These are phyloP conservation scores for Pascua guehoae DNA, from an alignment of 1,284 basidiomycete species.

Conservation along the genomic window DNA sequence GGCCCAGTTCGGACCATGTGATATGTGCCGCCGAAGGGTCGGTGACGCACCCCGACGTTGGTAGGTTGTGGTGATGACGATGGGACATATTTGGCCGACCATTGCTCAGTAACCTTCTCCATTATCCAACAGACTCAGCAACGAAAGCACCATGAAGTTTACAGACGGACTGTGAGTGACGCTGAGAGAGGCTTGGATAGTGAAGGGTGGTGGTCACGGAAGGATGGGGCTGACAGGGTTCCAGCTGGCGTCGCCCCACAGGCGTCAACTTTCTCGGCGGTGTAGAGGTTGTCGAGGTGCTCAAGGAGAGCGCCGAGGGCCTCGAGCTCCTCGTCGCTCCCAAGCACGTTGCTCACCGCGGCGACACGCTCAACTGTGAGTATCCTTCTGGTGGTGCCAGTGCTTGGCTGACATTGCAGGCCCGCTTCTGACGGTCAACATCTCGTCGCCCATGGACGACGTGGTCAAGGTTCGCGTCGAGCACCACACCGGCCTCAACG, in stretches of 20 bases:
- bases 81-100: no score
- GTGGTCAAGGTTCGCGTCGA: conserved; percentile 56
- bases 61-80: no score
- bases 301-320: conserved; percentile 49
- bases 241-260: conserved; percentile 31
- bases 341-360: conserved; percentile 46
- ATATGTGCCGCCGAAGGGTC: neutral
- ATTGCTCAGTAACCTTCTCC: no score
- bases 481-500: conserved; percentile 56
- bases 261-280: conserved; percentile 56
- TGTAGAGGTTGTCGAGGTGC: conserved; percentile 54
- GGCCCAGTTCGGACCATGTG: neutral
- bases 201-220: no score
- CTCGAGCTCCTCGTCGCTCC: conserved; percentile 63
- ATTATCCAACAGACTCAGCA: no score
- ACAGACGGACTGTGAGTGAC: conserved; percentile 56
- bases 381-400: conserved; percentile 54
- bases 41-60: no score
- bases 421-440: conserved; percentile 60
- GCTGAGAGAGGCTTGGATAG: neutral
- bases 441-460: conserved; percentile 64
- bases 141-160: conserved; percentile 37
- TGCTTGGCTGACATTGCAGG: conserved; percentile 34
- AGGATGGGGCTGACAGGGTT: conserved; percentile 1
- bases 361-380: conserved; percentile 14